Evolutionary conservation across 2,329 filamentous ascomycete species (phyloP).

Genomic region (Arachnomyces sp.): DNA sequence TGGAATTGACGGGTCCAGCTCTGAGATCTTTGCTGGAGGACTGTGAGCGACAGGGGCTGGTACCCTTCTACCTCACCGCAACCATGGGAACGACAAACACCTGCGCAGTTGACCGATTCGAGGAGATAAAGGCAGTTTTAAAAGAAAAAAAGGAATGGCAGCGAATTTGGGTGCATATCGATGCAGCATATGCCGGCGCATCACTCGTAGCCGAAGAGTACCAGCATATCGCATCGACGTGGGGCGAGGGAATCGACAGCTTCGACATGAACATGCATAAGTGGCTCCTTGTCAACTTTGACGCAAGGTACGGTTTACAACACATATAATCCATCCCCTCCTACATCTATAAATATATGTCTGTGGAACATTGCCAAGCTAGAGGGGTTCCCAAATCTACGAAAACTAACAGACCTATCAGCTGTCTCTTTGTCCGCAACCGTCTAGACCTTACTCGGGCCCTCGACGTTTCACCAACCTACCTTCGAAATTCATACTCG

Average conservation of each 20-base stretch:
- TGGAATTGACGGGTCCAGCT: slow-evolving; percentile 58
- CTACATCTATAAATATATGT: too few species aligned
- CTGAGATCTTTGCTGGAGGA: slow-evolving; percentile 56
- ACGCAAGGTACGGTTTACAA: slow-evolving; percentile 52
- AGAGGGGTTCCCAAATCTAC: too few species aligned
- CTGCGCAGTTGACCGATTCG: slow-evolving; percentile 78
- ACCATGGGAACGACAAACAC: slow-evolving; percentile 82
- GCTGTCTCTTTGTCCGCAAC: slow-evolving; percentile 69
- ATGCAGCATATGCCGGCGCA: slow-evolving; percentile 85
- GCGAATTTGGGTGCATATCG: slow-evolving; percentile 81
- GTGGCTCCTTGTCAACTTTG: slow-evolving; percentile 92
- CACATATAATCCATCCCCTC: too few species aligned
- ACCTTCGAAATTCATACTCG: slow-evolving; percentile 72
- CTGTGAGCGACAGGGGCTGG: slow-evolving; percentile 59
- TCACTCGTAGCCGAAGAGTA: slow-evolving; percentile 76
- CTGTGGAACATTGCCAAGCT: too few species aligned
- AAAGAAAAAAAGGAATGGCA: slow-evolving; percentile 39
- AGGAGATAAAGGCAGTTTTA: slow-evolving; percentile 53
- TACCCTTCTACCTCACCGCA: slow-evolving; percentile 79
- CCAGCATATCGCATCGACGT: slow-evolving; percentile 55
- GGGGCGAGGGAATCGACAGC: slow-evolving; percentile 62
- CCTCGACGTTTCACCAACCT: slow-evolving; percentile 68
- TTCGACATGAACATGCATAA: slow-evolving; percentile 98
- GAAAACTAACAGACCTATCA: slow-evolving; percentile 26
- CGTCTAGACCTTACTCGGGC: slow-evolving; percentile 70